These are phyloP conservation scores for Exophiala xenobiotica DNA, from an alignment of 2,329 filamentous ascomycete genomes.

Conservation along the genomic window DNA sequence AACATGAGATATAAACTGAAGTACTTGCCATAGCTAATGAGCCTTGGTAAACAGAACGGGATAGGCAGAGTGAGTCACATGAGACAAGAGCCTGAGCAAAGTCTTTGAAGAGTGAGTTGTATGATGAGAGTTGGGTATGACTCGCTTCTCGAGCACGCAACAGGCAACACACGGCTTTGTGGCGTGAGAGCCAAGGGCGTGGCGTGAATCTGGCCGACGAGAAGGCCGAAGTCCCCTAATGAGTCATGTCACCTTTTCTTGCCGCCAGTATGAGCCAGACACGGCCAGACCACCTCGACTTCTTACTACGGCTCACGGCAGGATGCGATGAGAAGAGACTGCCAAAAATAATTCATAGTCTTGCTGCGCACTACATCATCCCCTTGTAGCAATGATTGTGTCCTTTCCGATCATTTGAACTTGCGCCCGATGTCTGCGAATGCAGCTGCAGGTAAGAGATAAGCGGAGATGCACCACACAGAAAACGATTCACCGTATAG, in stretches of 20 bases:
- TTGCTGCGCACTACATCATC: too few species aligned
- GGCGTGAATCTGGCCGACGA: constrained; percentile 18
- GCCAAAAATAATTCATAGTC: too few species aligned
- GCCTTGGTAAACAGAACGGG: constrained; percentile 1
- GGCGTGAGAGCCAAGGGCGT: constrained; percentile 23
- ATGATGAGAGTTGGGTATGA: constrained; percentile 18
- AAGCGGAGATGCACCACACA: too few species aligned
- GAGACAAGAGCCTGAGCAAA: constrained; percentile 6
- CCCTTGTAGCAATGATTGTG: too few species aligned
- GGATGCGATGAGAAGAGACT: too few species aligned
- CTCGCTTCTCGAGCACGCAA: constrained; percentile 12
- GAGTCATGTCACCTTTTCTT: constrained; percentile 21
- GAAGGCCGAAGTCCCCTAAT: constrained; percentile 11
- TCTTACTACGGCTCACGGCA: too few species aligned
- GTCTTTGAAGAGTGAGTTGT: constrained; percentile 1
- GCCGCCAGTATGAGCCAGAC: constrained; percentile 11
- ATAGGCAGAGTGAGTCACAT: constrained; percentile 25
- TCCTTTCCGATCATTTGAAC: too few species aligned
- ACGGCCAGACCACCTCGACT: too few species aligned
- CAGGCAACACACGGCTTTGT: constrained; percentile 20
- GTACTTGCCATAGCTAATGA: not conserved
- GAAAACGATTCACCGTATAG: too few species aligned
- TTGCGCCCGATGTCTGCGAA: too few species aligned
- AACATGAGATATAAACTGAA: constrained; percentile 14
- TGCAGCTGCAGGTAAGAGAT: too few species aligned